Percentiles rank a stretch among this genome's conserved stretches.
Evolutionary conservation across 2,329 filamentous ascomycete genomes (phyloP).

Genomic region (Coccinonectria pachysandricola): DNA sequence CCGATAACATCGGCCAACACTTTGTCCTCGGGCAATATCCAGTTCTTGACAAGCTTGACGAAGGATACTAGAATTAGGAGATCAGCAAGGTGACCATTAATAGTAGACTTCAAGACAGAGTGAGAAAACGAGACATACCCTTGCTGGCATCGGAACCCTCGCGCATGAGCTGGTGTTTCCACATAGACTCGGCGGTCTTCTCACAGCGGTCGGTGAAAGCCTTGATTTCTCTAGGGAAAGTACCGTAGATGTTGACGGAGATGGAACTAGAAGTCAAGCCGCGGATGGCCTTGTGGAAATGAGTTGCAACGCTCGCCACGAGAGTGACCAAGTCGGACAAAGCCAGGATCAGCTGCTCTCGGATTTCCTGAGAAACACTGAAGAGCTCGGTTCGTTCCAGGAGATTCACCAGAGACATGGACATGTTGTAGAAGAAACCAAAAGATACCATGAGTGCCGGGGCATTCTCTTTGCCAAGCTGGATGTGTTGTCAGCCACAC

Average conservation of each 20-base stretch:
- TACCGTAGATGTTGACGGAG: slow-evolving; percentile 17
- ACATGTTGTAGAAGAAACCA: slow-evolving; percentile 15
- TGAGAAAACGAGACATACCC: slow-evolving; percentile 20
- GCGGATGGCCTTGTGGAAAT: slow-evolving; percentile 13
- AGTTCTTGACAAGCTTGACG: slow-evolving; percentile 23
- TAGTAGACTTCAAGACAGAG: slow-evolving; percentile 8
- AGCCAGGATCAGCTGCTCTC: slow-evolving; percentile 12
- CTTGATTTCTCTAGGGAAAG: slow-evolving; percentile 11
- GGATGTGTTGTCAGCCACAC: too few species aligned
- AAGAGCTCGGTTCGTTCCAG: slow-evolving; percentile 13
- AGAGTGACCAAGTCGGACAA: slow-evolving; percentile 13
- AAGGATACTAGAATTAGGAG: slow-evolving; percentile 3
- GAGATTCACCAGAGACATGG: slow-evolving; percentile 12
- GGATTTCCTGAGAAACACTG: slow-evolving; percentile 11
- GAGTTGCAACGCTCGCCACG: slow-evolving; percentile 12
- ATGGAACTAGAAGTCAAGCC: slow-evolving; percentile 5
- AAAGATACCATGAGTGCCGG: slow-evolving; percentile 11
- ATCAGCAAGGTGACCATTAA: background rate
- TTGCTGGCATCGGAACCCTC: slow-evolving; percentile 21
- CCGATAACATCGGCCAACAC: slow-evolving; percentile 6
- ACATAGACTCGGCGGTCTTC: slow-evolving; percentile 12
- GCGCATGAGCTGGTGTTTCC: slow-evolving; percentile 23
- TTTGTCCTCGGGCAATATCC: slow-evolving; percentile 16
- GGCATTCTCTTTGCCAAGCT: slow-evolving; percentile 15
- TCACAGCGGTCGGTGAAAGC: slow-evolving; percentile 11